These are phyloP conservation scores for Suillus subalutaceus DNA, from an alignment of 768 basidiomycete species.

Conservation along the genomic window DNA sequence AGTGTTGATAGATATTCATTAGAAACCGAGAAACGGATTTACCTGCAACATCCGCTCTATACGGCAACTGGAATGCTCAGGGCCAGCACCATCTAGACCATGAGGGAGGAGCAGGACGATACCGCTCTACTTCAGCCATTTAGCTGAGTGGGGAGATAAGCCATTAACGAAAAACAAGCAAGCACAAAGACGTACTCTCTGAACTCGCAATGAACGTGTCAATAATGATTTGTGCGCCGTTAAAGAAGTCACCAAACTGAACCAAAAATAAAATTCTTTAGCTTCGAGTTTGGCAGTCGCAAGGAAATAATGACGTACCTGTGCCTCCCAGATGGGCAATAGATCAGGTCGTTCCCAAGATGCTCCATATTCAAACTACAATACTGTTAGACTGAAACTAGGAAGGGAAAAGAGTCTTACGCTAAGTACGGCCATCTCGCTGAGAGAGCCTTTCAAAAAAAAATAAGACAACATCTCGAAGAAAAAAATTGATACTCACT, in stretches of 20 bases:
- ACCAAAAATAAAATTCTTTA: slow-evolving; percentile 4
- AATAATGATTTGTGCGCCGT: slow-evolving; percentile 86
- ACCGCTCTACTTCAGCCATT: slow-evolving; percentile 93
- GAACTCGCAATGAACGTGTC: slow-evolving; percentile 87
- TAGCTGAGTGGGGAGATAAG: slow-evolving; percentile 50
- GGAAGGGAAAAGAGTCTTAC: slow-evolving; percentile 44
- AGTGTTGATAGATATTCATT: background rate
- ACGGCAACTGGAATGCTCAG: slow-evolving; percentile 89
- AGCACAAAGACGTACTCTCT: slow-evolving; percentile 61
- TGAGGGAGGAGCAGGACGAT: slow-evolving; percentile 87
- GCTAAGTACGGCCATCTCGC: slow-evolving; percentile 87
- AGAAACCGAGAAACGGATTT: background rate
- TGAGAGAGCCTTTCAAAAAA: slow-evolving; percentile 68
- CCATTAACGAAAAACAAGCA: background rate
- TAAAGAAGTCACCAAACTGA: slow-evolving; percentile 92
- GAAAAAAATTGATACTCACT: slow-evolving; percentile 50
- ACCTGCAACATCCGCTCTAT: slow-evolving; percentile 93
- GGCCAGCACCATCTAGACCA: slow-evolving; percentile 90
- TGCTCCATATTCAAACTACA: slow-evolving; percentile 85
- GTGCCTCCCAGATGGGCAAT: slow-evolving; percentile 91
- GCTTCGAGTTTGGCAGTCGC: background rate
- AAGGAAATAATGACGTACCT: slow-evolving; percentile 46
- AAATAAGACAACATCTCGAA: slow-evolving; percentile 1
- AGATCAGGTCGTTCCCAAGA: slow-evolving; percentile 87
- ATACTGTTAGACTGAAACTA: slow-evolving; percentile 8